Percentiles rank a stretch among this genome's conserved stretches.
phyloP scores from a whole-genome alignment of 768 basidiomycete genomes.

The Xerocomellus amylosporus region DNA sequence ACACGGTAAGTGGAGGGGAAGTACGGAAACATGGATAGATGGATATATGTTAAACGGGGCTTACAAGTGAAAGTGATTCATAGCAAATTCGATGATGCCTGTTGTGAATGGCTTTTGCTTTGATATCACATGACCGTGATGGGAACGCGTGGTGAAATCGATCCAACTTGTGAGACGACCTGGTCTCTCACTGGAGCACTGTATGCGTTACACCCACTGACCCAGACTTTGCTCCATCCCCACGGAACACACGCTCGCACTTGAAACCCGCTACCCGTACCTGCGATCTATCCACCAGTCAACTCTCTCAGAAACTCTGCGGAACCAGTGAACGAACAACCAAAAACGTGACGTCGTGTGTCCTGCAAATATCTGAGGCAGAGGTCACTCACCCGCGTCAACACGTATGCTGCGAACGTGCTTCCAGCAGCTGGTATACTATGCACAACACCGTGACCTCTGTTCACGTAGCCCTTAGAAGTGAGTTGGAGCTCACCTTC shows the following conservation, averaged over 20 bases:
- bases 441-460: neutral
- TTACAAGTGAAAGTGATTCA: too few relatives aligned
- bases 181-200: neutral
- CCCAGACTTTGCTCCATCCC: neutral
- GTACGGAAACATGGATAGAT: too few relatives aligned
- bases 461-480: neutral
- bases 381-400: constrained; percentile 58
- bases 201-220: neutral
- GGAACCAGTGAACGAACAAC: neutral
- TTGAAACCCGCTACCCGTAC: neutral
- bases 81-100: too few relatives aligned
- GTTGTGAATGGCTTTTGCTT: too few relatives aligned
- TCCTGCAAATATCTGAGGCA: neutral
- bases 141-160: too few relatives aligned
- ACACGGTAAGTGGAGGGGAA: too few relatives aligned
- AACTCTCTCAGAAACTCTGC: constrained; percentile 27
- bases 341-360: neutral
- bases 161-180: neutral
- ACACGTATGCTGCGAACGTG: constrained; percentile 86
- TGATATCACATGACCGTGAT: too few relatives aligned
- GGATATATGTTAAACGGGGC: too few relatives aligned
- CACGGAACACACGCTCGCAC: neutral
- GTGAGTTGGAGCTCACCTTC: constrained; percentile 44
- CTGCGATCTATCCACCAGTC: constrained; percentile 17
- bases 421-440: constrained; percentile 91